Percentiles rank a stretch among this genome's conserved stretches.
phyloP scores from a whole-genome alignment of 495 filamentous ascomycete genomes.

The Podospora bellae-mahoneyi region DNA sequence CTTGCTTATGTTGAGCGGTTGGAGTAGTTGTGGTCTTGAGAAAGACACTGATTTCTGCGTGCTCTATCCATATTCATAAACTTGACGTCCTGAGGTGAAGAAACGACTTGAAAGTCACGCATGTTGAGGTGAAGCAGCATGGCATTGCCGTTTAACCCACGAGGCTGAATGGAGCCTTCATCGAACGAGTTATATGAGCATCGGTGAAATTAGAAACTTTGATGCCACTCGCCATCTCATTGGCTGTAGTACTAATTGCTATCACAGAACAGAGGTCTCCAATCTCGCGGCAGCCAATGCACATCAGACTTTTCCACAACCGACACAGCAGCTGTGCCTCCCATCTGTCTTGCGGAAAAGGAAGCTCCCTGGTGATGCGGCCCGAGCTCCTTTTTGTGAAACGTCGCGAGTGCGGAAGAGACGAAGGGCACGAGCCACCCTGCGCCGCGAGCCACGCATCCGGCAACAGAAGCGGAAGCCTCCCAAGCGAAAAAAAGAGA shows the following conservation, averaged over 20 bases:
- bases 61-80: too few relatives aligned
- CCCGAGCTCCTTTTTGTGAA: constrained; percentile 12
- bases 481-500: neutral
- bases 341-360: neutral
- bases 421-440: constrained; percentile 5
- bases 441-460: neutral
- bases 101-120: too few relatives aligned
- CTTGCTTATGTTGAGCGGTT: too few relatives aligned
- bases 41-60: too few relatives aligned
- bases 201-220: neutral
- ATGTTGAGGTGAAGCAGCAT: too few relatives aligned
- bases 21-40: too few relatives aligned
- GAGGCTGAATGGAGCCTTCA: neutral
- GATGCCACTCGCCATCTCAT: neutral
- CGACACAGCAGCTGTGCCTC: neutral
- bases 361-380: constrained; percentile 8
- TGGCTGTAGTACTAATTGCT: neutral
- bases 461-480: neutral
- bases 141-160: neutral
- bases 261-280: neutral
- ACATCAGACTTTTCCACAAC: neutral
- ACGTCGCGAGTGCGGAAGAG: neutral
- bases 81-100: too few relatives aligned
- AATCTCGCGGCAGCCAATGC: neutral
- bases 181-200: neutral